A percentile compares a stretch with the other conserved stretches of the same genome.
phyloP scores from a whole-genome alignment of 306 rosid species.

The Vigna mungo region DNA sequence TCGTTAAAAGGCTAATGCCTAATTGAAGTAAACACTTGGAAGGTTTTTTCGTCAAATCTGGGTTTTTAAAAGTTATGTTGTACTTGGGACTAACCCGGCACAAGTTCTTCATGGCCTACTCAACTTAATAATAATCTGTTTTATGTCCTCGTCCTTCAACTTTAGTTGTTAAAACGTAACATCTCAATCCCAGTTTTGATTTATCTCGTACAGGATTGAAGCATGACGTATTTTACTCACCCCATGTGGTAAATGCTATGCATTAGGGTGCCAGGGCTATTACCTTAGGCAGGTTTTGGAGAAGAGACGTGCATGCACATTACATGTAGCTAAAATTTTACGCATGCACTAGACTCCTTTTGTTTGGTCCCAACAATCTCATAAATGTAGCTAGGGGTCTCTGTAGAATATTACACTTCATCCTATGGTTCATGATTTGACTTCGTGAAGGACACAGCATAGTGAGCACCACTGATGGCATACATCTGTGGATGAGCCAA shows the following conservation, averaged over 20 bases:
- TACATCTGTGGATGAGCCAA: background rate
- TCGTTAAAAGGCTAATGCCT: slow-evolving; percentile 36
- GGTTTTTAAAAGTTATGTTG: slow-evolving; percentile 14
- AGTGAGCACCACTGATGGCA: background rate
- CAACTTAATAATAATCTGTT: background rate
- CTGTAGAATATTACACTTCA: background rate
- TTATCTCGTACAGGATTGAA: background rate
- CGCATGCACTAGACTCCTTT: slow-evolving; percentile 31
- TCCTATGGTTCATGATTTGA: background rate
- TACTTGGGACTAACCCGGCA: slow-evolving; percentile 30
- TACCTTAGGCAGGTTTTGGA: background rate
- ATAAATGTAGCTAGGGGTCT: background rate
- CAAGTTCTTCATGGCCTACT: slow-evolving; percentile 27
- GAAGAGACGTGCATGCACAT: slow-evolving; percentile 27
- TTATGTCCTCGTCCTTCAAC: slow-evolving; percentile 24
- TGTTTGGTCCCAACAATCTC: slow-evolving; percentile 13
- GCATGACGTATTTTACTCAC: slow-evolving; percentile 14
- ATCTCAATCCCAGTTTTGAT: slow-evolving; percentile 36
- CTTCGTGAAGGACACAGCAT: background rate
- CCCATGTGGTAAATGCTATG: background rate
- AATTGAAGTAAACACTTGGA: slow-evolving; percentile 8
- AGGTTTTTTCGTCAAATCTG: slow-evolving; percentile 3
- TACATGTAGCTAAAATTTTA: background rate
- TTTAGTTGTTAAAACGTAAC: slow-evolving; percentile 41
- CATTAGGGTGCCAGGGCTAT: background rate